These are phyloP conservation scores for Diatrype stigma DNA, from an alignment of 2,329 filamentous ascomycete genomes.

Conservation along the genomic window DNA sequence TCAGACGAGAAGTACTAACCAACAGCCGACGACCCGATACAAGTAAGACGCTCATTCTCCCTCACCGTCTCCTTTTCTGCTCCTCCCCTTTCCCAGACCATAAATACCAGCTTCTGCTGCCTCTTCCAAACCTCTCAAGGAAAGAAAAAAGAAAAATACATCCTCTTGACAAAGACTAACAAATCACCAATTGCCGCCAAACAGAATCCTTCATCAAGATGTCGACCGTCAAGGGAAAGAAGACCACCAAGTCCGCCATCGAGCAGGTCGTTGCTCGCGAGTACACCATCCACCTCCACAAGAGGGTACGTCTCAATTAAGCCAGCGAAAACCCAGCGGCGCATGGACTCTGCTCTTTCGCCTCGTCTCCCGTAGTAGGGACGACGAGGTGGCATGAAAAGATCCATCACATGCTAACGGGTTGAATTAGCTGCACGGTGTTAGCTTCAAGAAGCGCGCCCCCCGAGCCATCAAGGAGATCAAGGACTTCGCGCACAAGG, in stretches of 20 bases:
- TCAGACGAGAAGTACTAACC: not conserved
- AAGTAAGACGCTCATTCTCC: not conserved
- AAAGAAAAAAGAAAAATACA: too few species aligned
- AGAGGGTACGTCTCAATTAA: slow-evolving; percentile 71
- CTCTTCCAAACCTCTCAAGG: too few species aligned
- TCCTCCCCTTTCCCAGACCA: too few species aligned
- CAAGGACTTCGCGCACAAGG: slow-evolving; percentile 83
- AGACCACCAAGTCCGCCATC: slow-evolving; percentile 84
- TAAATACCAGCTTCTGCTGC: too few species aligned
- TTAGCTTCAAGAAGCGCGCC: slow-evolving; percentile 99
- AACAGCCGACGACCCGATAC: not conserved
- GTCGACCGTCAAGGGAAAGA: slow-evolving; percentile 59
- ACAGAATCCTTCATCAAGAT: slow-evolving; percentile 38
- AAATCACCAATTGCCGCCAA: too few species aligned
- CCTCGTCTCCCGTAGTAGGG: not conserved
- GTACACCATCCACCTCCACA: slow-evolving; percentile 99
- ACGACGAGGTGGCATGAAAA: not conserved
- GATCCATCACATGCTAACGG: slow-evolving; percentile 28
- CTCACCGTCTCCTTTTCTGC: not conserved
- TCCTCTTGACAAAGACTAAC: too few species aligned
- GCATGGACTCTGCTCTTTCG: not conserved
- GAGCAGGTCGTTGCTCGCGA: slow-evolving; percentile 98
- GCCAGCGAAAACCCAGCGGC: slow-evolving; percentile 1
- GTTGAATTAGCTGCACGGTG: slow-evolving; percentile 76
- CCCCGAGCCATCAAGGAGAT: slow-evolving; percentile 99